Evolutionary conservation across 2,329 filamentous ascomycete genomes (phyloP), one percentile per base, ranked within the genome.

Genomic region (Trichoderma koningii): DNA sequence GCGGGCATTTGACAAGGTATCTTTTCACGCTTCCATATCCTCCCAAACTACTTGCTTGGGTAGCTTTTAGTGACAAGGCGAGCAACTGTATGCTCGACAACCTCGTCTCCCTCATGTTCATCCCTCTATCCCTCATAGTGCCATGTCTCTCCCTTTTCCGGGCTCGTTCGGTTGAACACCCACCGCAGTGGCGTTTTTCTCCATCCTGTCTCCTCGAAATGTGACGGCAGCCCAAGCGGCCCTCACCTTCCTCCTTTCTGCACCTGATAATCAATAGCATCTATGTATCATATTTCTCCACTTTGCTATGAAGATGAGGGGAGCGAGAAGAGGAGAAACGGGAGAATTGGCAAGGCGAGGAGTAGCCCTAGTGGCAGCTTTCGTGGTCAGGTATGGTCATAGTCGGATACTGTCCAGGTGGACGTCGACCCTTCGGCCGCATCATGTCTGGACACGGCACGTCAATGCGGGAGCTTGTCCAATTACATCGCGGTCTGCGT

Each of bases 161-260:
- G 23, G 17, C 19, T 30, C 26, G 26, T 44, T 2, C 23, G n/a
- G 9, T 62, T 34, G 3, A 14, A n/a, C 38, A 52, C 52, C 3
- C n/a, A 23, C 48, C 38, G 48, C 30, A 53, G 38, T 44, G 48
- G 48, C 45, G 26, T 51, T 42, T 50, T 48, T 34, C 38, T 41
- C 19, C 47, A 28, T 47, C 51, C 65, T 48, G 38, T 50, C 59
- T 66, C 59, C 55, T 61, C 55, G 67, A 68, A 34, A 68, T 68
- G 67, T 57, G 55, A 68, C 55, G 61, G 55, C 28, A 45, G 48
- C 41, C 42, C 51, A 38, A 53, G 23, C 41, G 38, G 50, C 53
- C 47, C 59, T 56, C 38, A 21, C 30, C 14, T 50, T 28, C 34
- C 61, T 63, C 50, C 50, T 63, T 53, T 44, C 34, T 45, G 48